Base-by-base conservation (phyloP, 345 rosid species). In the Populus davidiana region DNA sequence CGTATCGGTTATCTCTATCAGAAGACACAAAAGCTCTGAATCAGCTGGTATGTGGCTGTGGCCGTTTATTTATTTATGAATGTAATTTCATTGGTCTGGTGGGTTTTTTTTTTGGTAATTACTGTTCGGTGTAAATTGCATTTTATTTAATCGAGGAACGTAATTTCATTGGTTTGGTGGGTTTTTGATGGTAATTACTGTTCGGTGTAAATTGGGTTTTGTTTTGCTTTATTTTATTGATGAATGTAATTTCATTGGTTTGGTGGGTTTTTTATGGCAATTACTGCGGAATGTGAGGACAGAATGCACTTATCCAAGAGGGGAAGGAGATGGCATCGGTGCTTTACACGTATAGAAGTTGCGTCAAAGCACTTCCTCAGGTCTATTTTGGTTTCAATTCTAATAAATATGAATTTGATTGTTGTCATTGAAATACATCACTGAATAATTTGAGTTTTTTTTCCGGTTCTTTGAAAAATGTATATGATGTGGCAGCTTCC, bases 361-460 rank as follows among this genome's bases (percentile, higher is more conserved):
- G 99, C 71, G 98, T 96, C 75, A 96, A 96, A 94, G 99, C 99
- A 10, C 90, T 96, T 71, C 98, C 99, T 85, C 99, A 96, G 99
- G 99, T 91, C 43, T 74, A 31, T 44, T 77, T 74, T 71, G 36
- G 66, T 41, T 27, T 29, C 43, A 36, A 27, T 73, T 67, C 29
- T 43, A 67, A 44, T 79, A 47, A 25, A 63, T 13, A 41, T 0
- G 11, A 17, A 33, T 35, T 65, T 36, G 66, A 79, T 31, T 43
- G 18, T 39, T 59, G n/a, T 44, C 9, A 10, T 71, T 47, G 4
- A 69, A 33, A 64, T 20, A 65, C 38, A 67, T 59, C 12, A 44
- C 47, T 35, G 27, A 49, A 29, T 56, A 0, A 8, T 47, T 17
- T 16, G 27, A 35, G 21, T 65, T 43, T 77, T 67, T 13, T 6